phyloP scores from a whole-genome alignment of 176 grass and related monocot genomes.

The Chrysopogon serrulatus region DNA sequence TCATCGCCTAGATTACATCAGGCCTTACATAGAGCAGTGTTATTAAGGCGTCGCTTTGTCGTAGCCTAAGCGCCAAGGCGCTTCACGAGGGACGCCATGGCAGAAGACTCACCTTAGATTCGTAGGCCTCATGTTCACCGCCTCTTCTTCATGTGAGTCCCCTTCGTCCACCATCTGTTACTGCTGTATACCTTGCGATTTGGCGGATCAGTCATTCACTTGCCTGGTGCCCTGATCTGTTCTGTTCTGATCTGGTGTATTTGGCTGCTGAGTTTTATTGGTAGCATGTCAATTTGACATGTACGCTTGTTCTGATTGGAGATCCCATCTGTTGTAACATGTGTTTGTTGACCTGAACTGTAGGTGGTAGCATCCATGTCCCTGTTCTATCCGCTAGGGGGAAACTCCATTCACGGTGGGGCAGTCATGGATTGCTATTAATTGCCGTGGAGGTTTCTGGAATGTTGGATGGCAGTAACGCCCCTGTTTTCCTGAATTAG shows the following conservation, averaged over 20 bases:
- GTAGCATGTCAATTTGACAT: background rate
- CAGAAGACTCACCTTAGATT: too few relatives aligned
- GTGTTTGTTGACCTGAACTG: background rate
- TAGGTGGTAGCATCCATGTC: background rate
- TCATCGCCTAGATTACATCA: too few relatives aligned
- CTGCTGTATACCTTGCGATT: background rate
- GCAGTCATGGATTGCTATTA: background rate
- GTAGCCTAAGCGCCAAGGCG: too few relatives aligned
- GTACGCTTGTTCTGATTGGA: background rate
- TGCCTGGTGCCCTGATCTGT: background rate
- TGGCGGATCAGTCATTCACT: background rate
- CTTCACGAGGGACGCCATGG: too few relatives aligned
- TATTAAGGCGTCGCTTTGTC: too few relatives aligned
- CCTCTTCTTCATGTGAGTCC: conserved; percentile 90
- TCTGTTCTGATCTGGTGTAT: background rate
- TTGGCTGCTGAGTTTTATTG: background rate
- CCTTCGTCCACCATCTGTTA: background rate
- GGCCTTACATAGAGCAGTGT: too few relatives aligned
- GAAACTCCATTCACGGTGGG: too few relatives aligned
- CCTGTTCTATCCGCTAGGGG: background rate
- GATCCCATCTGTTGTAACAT: too few relatives aligned
- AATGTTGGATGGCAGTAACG: background rate
- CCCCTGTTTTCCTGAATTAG: background rate
- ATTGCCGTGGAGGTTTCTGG: too few relatives aligned
- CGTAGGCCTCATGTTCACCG: conserved; percentile 69